Evolutionary conservation across 306 rosid genomes (phyloP).

Genomic region (Dryas alaskensis): DNA sequence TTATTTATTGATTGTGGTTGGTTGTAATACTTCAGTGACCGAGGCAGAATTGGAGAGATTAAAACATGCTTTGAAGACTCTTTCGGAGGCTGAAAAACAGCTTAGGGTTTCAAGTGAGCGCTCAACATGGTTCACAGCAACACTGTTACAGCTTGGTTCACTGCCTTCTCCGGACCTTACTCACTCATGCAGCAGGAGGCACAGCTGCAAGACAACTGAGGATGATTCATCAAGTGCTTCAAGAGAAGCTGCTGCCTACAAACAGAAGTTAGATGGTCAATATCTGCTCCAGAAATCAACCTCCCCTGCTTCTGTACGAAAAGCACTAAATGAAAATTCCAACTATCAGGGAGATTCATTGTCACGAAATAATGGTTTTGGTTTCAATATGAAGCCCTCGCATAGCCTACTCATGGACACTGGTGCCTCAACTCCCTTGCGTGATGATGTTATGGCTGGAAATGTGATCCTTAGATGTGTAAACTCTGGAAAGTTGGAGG

Average conservation of each 20-base stretch:
- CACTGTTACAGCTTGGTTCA: conserved; percentile 92
- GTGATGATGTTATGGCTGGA: conserved; percentile 49
- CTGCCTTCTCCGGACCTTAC: conserved; percentile 72
- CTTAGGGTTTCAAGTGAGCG: conserved; percentile 90
- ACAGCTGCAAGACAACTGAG: conserved; percentile 72
- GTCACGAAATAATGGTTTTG: conserved; percentile 41
- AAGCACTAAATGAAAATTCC: conserved; percentile 41
- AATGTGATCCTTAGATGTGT: conserved; percentile 57
- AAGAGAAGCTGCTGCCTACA: conserved; percentile 54
- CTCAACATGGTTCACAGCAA: conserved; percentile 96
- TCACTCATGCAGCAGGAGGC: conserved; percentile 82
- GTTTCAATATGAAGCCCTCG: conserved; percentile 49
- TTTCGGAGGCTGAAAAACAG: conserved; percentile 94
- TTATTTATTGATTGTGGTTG: conserved; percentile 29
- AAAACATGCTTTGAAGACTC: conserved; percentile 94
- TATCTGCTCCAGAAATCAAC: conserved; percentile 50
- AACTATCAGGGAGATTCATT: conserved; percentile 41
- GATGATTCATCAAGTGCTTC: conserved; percentile 82
- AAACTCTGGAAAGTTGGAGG: conserved; percentile 60
- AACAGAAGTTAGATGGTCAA: conserved; percentile 52
- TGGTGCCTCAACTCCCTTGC: conserved; percentile 52
- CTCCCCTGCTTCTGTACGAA: conserved; percentile 49
- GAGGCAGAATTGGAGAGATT: conserved; percentile 82
- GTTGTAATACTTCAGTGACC: conserved; percentile 60
- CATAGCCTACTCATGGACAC: conserved; percentile 47